These are phyloP conservation scores for Henckelia pumila DNA, from an alignment of 257 asterid genomes.

Conservation along the genomic window DNA sequence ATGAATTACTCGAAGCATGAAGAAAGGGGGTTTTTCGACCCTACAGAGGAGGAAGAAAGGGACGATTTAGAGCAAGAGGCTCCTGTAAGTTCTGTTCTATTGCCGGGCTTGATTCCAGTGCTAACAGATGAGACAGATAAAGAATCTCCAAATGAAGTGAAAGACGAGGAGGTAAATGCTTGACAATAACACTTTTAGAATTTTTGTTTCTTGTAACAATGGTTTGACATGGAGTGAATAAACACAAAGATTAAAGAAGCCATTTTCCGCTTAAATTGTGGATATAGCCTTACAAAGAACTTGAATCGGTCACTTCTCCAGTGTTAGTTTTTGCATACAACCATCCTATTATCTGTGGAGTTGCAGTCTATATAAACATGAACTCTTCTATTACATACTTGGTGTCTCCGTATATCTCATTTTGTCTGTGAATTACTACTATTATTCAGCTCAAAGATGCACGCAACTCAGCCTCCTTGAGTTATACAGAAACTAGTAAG, in stretches of 20 bases:
- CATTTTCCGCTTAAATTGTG: background rate
- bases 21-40: too few species aligned
- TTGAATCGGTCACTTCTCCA: background rate
- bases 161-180: slow-evolving; percentile 47
- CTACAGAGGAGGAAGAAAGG: too few species aligned
- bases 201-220: slow-evolving; percentile 4
- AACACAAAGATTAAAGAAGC: background rate
- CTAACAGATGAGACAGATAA: slow-evolving; percentile 33
- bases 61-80: slow-evolving; percentile 32
- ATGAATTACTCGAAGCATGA: slow-evolving; percentile 22
- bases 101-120: slow-evolving; percentile 51
- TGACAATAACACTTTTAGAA: slow-evolving; percentile 20
- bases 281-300: background rate
- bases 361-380: background rate
- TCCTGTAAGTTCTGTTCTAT: slow-evolving; percentile 37
- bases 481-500: slow-evolving; percentile 28
- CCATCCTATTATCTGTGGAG: background rate
- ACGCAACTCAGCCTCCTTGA: slow-evolving; percentile 14
- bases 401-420: background rate
- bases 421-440: background rate
- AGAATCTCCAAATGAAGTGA: slow-evolving; percentile 23
- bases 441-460: slow-evolving; percentile 37
- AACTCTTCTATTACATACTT: background rate
- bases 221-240: background rate
- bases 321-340: background rate